These are phyloP conservation scores for Conticribra guillardii DNA, from an alignment of 108 stramenopile genomes.

Conservation along the genomic window DNA sequence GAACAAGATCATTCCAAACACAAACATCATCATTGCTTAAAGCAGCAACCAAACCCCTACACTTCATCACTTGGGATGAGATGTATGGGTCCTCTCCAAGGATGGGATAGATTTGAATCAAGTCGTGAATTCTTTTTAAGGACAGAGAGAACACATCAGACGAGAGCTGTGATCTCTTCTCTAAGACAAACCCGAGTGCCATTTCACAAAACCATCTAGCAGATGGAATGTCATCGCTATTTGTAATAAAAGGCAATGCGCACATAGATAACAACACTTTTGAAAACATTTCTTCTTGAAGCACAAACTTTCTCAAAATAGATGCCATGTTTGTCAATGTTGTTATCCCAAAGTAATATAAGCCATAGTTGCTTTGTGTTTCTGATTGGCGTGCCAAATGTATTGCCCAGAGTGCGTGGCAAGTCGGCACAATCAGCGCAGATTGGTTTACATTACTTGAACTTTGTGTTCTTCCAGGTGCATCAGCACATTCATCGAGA, in stretches of 20 bases:
- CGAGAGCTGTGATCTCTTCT: conserved; percentile 2
- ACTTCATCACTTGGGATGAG: background rate
- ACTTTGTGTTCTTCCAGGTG: conserved; percentile 1
- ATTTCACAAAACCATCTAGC: conserved; percentile 35
- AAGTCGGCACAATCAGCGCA: conserved; percentile 29
- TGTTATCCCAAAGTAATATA: conserved; percentile 15
- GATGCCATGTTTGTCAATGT: conserved; percentile 16
- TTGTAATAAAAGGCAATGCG: conserved; percentile 21
- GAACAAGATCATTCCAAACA: too few relatives aligned
- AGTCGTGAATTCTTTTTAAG: conserved; percentile 29
- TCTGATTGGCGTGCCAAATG: conserved; percentile 21
- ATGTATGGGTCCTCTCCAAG: background rate
- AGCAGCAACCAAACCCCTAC: too few relatives aligned
- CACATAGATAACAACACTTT: conserved; percentile 38
- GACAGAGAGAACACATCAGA: conserved; percentile 10
- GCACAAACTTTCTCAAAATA: conserved; percentile 32
- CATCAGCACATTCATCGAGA: conserved; percentile 18
- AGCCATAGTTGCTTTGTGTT: background rate
- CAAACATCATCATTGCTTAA: too few relatives aligned
- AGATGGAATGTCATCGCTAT: conserved; percentile 4
- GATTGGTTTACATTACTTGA: background rate
- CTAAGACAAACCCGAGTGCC: conserved; percentile 32
- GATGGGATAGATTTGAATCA: conserved; percentile 19
- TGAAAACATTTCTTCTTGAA: conserved; percentile 24
- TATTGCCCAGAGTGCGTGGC: conserved; percentile 44